Conservation (phyloP, 805 yeast genomes). For the Hanseniaspora lachancei region DNA sequence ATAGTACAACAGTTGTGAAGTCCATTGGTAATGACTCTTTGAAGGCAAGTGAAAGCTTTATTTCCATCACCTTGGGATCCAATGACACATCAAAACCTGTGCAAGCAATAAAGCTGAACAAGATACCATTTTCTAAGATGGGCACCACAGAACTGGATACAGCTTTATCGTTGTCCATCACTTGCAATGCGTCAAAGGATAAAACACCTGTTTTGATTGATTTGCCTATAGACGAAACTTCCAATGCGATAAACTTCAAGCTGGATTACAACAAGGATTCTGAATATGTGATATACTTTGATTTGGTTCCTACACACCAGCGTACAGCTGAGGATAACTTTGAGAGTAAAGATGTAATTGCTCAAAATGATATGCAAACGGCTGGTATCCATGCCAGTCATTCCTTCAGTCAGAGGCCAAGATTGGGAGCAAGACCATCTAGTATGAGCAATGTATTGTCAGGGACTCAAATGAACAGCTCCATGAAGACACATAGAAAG, state of each 20-base stretch:
- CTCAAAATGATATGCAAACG: background rate
- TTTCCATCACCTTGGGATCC: slow-evolving; percentile 76
- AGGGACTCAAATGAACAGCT: slow-evolving; percentile 4
- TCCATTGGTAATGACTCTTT: slow-evolving; percentile 77
- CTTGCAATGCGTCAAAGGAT: slow-evolving; percentile 26
- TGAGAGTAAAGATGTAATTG: background rate
- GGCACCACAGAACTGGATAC: slow-evolving; percentile 79
- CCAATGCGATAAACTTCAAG: slow-evolving; percentile 62
- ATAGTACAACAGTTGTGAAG: slow-evolving; percentile 27
- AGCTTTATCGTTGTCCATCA: slow-evolving; percentile 63
- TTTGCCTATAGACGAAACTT: slow-evolving; percentile 67
- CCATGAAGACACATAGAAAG: slow-evolving; percentile 20
- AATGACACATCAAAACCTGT: slow-evolving; percentile 54
- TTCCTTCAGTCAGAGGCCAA: background rate
- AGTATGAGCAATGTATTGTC: background rate
- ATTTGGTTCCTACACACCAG: slow-evolving; percentile 79
- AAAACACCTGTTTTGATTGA: slow-evolving; percentile 57
- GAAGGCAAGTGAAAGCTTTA: slow-evolving; percentile 47
- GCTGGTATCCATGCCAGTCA: background rate
- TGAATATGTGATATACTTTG: slow-evolving; percentile 57
- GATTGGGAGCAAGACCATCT: background rate
- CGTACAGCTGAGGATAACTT: background rate
- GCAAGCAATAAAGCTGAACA: slow-evolving; percentile 53
- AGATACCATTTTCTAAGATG: slow-evolving; percentile 62
- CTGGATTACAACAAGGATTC: slow-evolving; percentile 37